Evolutionary conservation across 2,329 filamentous ascomycete species (phyloP).

Genomic region (Bipolaris bicolor): DNA sequence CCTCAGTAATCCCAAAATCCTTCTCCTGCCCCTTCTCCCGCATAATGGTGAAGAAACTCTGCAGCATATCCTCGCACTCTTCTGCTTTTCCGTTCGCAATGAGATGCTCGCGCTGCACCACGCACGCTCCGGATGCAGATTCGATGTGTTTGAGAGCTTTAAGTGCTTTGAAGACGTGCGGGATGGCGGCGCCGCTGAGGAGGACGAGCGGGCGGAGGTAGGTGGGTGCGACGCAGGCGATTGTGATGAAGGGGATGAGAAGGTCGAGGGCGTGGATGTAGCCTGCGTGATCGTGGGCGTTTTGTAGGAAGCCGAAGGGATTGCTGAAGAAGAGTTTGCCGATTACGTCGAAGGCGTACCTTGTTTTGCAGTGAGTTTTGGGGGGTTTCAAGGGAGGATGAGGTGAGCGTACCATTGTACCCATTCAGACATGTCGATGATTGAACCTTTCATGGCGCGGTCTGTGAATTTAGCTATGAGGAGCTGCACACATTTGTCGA

Average conservation of each 20-base stretch:
- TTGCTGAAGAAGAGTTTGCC: conserved; percentile 16
- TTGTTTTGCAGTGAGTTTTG: background rate
- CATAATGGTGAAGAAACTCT: background rate
- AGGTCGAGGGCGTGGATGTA: conserved; percentile 3
- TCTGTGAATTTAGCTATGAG: background rate
- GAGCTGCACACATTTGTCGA: conserved; percentile 2
- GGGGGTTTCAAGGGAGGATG: too few species aligned
- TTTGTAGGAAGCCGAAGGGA: conserved; percentile 8
- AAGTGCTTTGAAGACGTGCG: background rate
- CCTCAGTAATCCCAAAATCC: conserved; percentile 4
- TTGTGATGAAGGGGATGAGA: background rate
- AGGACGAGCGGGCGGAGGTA: conserved; percentile 3
- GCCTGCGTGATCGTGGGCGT: background rate
- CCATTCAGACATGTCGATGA: conserved; percentile 4
- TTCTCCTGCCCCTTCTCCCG: background rate
- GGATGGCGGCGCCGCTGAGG: background rate
- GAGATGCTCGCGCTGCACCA: background rate
- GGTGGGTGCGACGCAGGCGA: background rate
- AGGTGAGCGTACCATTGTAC: background rate
- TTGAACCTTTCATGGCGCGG: background rate
- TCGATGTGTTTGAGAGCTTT: conserved; percentile 1
- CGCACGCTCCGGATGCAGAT: background rate
- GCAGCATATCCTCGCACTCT: background rate
- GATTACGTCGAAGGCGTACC: conserved; percentile 17
- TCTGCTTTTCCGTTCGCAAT: background rate